Evolutionary conservation across 108 stramenopile species (phyloP), one percentile per base, ranked within the genome.

Genomic region (Mediolabrus comicus): DNA sequence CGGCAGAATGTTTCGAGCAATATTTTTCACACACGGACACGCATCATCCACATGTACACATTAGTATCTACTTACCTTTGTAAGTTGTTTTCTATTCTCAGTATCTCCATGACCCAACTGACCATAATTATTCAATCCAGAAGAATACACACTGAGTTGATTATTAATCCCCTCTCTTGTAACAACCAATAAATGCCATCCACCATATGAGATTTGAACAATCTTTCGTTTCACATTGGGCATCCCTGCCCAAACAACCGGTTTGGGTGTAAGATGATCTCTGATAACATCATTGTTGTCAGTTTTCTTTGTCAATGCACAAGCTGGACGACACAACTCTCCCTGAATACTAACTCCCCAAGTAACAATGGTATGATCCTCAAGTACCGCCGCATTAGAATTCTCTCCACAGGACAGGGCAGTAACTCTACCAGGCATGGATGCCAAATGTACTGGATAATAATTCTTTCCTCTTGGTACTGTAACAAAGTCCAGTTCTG

Each of bases 41-140:
- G n/a, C n/a, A n/a, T n/a, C n/a, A n/a, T n/a, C n/a, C n/a, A n/a
- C n/a, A n/a, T n/a, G n/a, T n/a, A n/a, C n/a, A n/a, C n/a, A n/a
- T n/a, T n/a, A n/a, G n/a, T n/a, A n/a, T n/a, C n/a, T n/a, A n/a
- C n/a, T n/a, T 62, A 64, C 77, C 53, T 67, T 74, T 46, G 77
- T 51, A 9, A 84, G 64, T 11, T 41, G 26, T n/a, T 65, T 13
- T 41, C 68, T 68, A 35, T 69, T 66, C 29, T 80, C 53, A 4
- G 14, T 46, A 55, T 94, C 91, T 29, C 94, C 95, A 29, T 83
- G 72, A 3, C 96, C 97, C 28, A 98, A 76, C 80, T 98, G 97
- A 2, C 97, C 98, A 76, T 94, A 96, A 16, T 88, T 67, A 76
- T 96, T 97, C 60, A 92, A 65, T 12, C 98, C 98, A 59, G 82